Percentiles rank a stretch among this genome's conserved stretches.
Conservation (phyloP, 192 early-diverging fungal species). For the Backusella circina region DNA sequence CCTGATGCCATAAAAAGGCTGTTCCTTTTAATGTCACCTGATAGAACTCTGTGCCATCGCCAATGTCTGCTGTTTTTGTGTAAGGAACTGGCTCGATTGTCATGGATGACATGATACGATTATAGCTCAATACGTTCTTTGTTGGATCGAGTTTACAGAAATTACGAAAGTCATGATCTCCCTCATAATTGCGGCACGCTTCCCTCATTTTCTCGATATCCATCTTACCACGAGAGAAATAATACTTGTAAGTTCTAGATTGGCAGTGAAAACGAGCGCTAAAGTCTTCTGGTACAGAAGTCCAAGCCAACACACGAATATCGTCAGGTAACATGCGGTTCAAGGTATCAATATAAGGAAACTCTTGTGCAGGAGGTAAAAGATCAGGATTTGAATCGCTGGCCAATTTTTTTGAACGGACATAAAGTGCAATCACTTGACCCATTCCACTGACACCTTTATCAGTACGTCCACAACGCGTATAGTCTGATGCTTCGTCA, state of each 20-base stretch:
- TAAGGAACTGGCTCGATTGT: constrained; percentile 49
- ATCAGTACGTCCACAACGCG: constrained; percentile 83
- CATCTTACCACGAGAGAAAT: constrained; percentile 67
- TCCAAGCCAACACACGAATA: constrained; percentile 91
- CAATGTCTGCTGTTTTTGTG: constrained; percentile 11
- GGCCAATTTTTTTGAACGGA: constrained; percentile 56
- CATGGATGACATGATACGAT: constrained; percentile 66
- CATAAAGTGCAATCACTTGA: constrained; percentile 80
- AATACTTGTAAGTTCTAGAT: constrained; percentile 88
- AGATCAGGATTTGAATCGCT: background rate
- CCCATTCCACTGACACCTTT: constrained; percentile 89
- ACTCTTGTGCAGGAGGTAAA: constrained; percentile 42
- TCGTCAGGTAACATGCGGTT: constrained; percentile 84
- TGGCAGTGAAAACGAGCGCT: constrained; percentile 85
- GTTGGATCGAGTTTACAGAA: constrained; percentile 93
- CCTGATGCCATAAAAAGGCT: constrained; percentile 97
- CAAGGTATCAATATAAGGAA: constrained; percentile 79
- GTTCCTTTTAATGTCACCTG: constrained; percentile 78
- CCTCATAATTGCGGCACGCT: constrained; percentile 67
- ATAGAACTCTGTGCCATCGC: constrained; percentile 45
- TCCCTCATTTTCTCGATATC: constrained; percentile 75
- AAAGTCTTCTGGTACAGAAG: constrained; percentile 72
- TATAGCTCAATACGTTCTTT: constrained; percentile 77
- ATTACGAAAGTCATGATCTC: constrained; percentile 90
- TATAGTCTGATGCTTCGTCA: constrained; percentile 61